Base-by-base conservation (phyloP, 192 early-diverging fungal genomes). In the Kappamyces sp. region DNA sequence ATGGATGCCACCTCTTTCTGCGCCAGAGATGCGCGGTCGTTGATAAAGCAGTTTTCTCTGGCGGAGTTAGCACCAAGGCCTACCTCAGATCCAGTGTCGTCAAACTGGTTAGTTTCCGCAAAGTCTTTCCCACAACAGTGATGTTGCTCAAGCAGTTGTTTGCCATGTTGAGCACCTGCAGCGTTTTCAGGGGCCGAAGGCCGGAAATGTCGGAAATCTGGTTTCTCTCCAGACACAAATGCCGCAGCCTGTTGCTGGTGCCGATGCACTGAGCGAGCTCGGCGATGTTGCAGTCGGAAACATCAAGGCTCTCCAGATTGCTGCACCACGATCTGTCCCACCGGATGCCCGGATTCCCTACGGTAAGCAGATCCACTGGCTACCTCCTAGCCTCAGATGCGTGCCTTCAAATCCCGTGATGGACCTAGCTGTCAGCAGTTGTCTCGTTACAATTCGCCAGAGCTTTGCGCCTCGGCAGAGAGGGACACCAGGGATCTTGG, bases 141-240 rank as follows among this genome's bases (percentile, higher is more conserved):
- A 53, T 53, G 41, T 53, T 40, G 3, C 37, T 31, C 38, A 53
- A 40, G 41, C 41, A 40, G 15, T 53, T 53, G 51, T 32, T 53
- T 53, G 51, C 6, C 3, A 53, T 10, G 41, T 53, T 40, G 3
- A 53, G n/a, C 12, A 8, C 3, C 8, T 36, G 10, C 38, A 53
- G 51, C 3, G 51, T 40, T 1, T 32, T 36, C 8, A 53, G 23
- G 41, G 51, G 41, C 13, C 41, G 37, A 40, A 53, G 31, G 3
- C 38, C 0, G n/a, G 5, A 12, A 3, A 53, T 53, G 15, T 53
- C 51, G 3, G 51, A 53, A n/a, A 53, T 36, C 13, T 53, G 51
- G 23, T 53, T 53, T 12, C 41, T 53, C 23, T 53, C 51, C 5
- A 53, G 12, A 12, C 38, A 12, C 6, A 53, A 0, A 9, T 36